Evolutionary conservation across 1,284 basidiomycete species (phyloP), one percentile per base, ranked within the genome.

Genomic region (Sanghuangporus baumii): DNA sequence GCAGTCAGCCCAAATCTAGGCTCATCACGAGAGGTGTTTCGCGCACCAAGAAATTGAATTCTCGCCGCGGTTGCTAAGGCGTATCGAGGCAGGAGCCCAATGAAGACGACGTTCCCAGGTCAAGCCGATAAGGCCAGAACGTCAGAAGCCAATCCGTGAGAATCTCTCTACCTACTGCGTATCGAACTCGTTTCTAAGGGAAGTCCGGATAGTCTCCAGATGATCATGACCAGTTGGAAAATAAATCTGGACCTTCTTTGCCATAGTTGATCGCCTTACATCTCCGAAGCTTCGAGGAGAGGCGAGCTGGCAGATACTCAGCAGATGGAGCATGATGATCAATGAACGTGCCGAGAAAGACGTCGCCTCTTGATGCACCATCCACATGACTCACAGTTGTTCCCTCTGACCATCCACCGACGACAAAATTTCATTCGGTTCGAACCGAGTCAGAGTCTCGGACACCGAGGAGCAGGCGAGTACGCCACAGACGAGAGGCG

Each of bases 151-250:
- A 57, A 40, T 31, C 52, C 54, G 52, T 55, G 60, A 43, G 46
- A 55, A 56, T n/a, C 37, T 31, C 57, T 20, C 31, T 20, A 37
- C 57, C 31, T 20, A 54, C 51, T 31, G 52, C 52, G 46, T 26
- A 58, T 26, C 9, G 37, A 55, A 8, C 59, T 61, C 60, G 60
- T 61, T 50, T 61, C 60, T 50, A 61, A 38, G 59, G 57, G 7
- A 34, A 20, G 14, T 16, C n/a, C 26, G 51, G 34, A 36, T 23
- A 46, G 50, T 16, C 23, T 60, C 36, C n/a, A 56, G 54, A 55
- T 55, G 50, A 61, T 61, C 60, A 55, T 40, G 31, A 23, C 23
- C 6, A 11, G n/a, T 31, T 52, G 47, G 12, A 34, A 26, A 12
- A 26, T 52, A 9, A 12, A 52, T 34, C 4, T 23, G 23, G 2